Evolutionary conservation across 306 rosid species (phyloP).

Genomic region (Abrus precatorius): DNA sequence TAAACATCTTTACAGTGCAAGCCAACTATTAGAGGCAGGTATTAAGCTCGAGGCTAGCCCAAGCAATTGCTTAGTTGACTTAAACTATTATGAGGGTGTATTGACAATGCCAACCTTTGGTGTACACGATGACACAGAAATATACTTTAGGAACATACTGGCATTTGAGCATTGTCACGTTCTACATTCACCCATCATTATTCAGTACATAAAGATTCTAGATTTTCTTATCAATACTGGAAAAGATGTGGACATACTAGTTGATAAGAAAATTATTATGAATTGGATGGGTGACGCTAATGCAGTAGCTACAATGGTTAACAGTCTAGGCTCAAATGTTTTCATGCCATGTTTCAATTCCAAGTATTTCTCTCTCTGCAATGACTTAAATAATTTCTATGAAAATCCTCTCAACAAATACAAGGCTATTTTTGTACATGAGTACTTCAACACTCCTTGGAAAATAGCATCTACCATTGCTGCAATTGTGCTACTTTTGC

Average conservation of each 20-base stretch:
- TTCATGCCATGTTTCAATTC: not conserved
- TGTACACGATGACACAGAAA: not conserved
- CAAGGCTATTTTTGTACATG: conserved; percentile 20
- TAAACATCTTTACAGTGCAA: not conserved
- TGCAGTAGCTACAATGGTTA: conserved; percentile 17
- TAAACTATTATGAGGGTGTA: conserved; percentile 13
- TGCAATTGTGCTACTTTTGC: conserved; percentile 33
- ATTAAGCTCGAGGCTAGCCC: conserved; percentile 25
- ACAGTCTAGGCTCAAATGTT: conserved; percentile 5
- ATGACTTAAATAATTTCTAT: conserved; percentile 1
- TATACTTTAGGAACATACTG: conserved; percentile 29
- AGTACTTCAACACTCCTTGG: conserved; percentile 47
- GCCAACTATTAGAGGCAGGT: conserved; percentile 50
- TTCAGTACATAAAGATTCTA: conserved; percentile 43
- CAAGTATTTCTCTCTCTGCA: not conserved
- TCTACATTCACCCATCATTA: not conserved
- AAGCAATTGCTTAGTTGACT: conserved; percentile 29
- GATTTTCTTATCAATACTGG: conserved; percentile 33
- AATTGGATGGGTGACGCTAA: conserved; percentile 38
- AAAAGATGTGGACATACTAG: conserved; percentile 11
- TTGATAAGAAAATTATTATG: conserved; percentile 13
- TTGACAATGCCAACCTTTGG: conserved; percentile 46
- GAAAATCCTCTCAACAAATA: not conserved
- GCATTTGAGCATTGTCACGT: conserved; percentile 54
- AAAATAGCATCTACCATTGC: conserved; percentile 22